phyloP scores from a whole-genome alignment of 177 flowering plant species.

The Telopea speciosissima region DNA sequence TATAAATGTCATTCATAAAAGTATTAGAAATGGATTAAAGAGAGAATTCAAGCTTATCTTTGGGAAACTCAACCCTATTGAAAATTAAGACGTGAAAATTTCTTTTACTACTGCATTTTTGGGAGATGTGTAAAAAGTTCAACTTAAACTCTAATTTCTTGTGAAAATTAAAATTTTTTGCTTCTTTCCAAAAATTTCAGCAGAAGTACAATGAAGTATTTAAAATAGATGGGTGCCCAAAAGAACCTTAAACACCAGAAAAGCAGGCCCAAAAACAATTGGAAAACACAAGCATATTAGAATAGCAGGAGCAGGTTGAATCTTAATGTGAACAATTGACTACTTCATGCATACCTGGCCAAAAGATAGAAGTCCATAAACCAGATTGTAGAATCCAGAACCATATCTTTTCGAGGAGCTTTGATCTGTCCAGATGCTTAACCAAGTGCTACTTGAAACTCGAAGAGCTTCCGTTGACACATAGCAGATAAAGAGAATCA shows the following conservation, averaged over 20 bases:
- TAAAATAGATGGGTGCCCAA: not conserved
- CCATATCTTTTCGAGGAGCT: conserved; percentile 38
- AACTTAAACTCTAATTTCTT: too few species aligned
- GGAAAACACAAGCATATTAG: not conserved
- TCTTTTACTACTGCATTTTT: too few species aligned
- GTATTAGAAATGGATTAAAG: too few species aligned
- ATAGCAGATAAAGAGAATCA: conserved; percentile 63
- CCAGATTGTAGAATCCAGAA: conserved; percentile 56
- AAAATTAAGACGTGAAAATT: too few species aligned
- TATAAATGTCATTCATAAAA: not conserved
- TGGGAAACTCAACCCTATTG: not conserved
- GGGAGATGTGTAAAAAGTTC: not conserved
- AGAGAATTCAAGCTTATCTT: not conserved
- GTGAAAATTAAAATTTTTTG: not conserved
- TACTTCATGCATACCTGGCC: conserved; percentile 48
- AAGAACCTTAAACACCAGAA: not conserved
- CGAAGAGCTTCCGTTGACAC: conserved; percentile 60
- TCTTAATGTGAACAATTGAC: not conserved
- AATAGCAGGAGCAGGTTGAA: not conserved
- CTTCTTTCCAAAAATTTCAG: not conserved
- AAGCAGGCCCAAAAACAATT: not conserved
- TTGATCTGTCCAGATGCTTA: conserved; percentile 86
- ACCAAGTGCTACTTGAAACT: conserved; percentile 92
- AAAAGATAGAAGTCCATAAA: conserved; percentile 68
- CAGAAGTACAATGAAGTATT: not conserved